These are phyloP conservation scores for Amaranthus hypochondriacus DNA, from an alignment of 148 eudicot species.

Conservation along the genomic window DNA sequence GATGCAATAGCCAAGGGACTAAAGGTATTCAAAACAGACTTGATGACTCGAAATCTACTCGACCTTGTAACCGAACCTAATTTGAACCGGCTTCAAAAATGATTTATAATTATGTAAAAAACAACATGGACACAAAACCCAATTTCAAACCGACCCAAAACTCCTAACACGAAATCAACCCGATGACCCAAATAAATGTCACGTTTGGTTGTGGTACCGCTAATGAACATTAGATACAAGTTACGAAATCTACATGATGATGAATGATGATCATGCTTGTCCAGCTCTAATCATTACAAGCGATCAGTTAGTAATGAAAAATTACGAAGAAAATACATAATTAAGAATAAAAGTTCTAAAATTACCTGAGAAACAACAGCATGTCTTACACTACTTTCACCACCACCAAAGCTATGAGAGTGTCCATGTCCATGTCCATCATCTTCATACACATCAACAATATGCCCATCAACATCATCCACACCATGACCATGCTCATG, in stretches of 20 bases:
- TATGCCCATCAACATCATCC: conserved; percentile 32
- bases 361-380: conserved; percentile 85
- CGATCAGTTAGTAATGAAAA: no score
- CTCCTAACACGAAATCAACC: no score
- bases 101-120: background rate
- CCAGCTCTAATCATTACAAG: no score
- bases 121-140: background rate
- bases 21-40: no score
- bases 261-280: no score
- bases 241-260: no score
- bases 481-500: conserved; percentile 52
- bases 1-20: background rate
- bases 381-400: conserved; percentile 47
- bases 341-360: background rate
- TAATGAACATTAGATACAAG: no score
- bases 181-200: no score
- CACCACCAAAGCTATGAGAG: conserved; percentile 41
- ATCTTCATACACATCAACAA: conserved; percentile 24
- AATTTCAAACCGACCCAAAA: no score
- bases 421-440: conserved; percentile 43
- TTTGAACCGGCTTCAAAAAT: background rate
- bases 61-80: no score
- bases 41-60: no score
- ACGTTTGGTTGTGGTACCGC: no score
- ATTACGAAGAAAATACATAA: background rate